A percentile compares a stretch with the other conserved stretches of the same genome.
Conservation (phyloP, 2,329 filamentous ascomycete genomes). For the Aspergillus felis region DNA sequence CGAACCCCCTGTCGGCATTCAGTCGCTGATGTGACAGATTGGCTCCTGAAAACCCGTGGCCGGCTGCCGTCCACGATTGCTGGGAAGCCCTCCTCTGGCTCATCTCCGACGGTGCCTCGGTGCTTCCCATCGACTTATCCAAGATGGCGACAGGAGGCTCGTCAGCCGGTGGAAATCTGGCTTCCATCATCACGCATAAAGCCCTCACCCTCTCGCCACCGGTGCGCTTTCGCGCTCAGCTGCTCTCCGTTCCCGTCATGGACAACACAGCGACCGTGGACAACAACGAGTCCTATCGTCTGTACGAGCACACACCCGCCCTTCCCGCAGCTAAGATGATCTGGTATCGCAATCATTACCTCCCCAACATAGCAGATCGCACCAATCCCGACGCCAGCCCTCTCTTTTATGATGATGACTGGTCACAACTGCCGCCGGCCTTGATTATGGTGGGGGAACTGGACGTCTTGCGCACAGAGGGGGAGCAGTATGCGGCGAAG, state of each 20-base stretch:
- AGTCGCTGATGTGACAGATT: constrained; percentile 36
- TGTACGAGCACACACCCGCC: constrained; percentile 50
- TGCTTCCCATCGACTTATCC: constrained; percentile 40
- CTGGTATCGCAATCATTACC: constrained; percentile 58
- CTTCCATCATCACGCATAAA: constrained; percentile 52
- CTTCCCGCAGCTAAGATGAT: constrained; percentile 56
- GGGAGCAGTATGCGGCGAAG: constrained; percentile 49
- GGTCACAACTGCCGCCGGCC: constrained; percentile 49
- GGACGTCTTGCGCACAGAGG: constrained; percentile 55
- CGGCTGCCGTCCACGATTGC: constrained; percentile 54
- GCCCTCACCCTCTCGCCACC: constrained; percentile 37
- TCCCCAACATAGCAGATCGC: constrained; percentile 47
- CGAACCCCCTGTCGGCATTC: background rate
- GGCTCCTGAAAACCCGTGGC: constrained; percentile 55
- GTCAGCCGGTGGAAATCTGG: constrained; percentile 53
- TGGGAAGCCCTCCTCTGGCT: constrained; percentile 54
- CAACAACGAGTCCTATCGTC: constrained; percentile 47
- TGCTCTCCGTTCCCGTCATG: constrained; percentile 56
- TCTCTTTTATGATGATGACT: constrained; percentile 50
- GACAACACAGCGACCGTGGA: constrained; percentile 52
- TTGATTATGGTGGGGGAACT: constrained; percentile 53
- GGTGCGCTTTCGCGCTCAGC: constrained; percentile 45
- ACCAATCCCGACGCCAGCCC: constrained; percentile 52
- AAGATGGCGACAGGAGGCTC: constrained; percentile 49
- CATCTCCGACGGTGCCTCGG: constrained; percentile 34